These are phyloP conservation scores for Trichoderma polysporum DNA, from an alignment of 2,329 filamentous ascomycete species.

Conservation along the genomic window DNA sequence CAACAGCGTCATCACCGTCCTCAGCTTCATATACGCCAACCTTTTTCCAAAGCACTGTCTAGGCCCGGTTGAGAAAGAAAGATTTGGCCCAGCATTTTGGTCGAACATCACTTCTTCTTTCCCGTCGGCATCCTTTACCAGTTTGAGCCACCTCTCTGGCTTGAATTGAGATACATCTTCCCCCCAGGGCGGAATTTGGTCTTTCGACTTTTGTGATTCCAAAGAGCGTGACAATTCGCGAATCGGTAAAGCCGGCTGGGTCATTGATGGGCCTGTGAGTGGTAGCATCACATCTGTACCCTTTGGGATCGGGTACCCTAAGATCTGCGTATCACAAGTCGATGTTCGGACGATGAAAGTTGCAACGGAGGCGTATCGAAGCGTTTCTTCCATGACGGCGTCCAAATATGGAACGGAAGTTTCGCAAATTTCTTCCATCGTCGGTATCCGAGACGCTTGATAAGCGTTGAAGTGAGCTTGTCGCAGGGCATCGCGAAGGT, in stretches of 20 bases:
- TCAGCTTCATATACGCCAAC: constrained; percentile 39
- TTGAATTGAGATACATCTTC: constrained; percentile 33
- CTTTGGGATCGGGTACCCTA: constrained; percentile 36
- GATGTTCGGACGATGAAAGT: constrained; percentile 34
- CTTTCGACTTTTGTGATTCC: constrained; percentile 27
- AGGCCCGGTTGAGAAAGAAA: constrained; percentile 39
- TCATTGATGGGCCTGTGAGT: constrained; percentile 32
- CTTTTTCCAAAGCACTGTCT: constrained; percentile 41
- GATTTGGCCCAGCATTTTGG: constrained; percentile 35
- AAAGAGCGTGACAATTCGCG: constrained; percentile 31
- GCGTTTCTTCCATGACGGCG: constrained; percentile 38
- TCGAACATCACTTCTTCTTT: constrained; percentile 30
- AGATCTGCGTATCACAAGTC: constrained; percentile 34
- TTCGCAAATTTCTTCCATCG: constrained; percentile 31
- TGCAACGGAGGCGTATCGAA: constrained; percentile 34
- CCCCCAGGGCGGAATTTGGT: constrained; percentile 33
- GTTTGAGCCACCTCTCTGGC: constrained; percentile 41
- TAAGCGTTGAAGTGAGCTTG: constrained; percentile 27
- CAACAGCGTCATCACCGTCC: constrained; percentile 37
- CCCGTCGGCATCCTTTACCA: constrained; percentile 18
- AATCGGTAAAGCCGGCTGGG: constrained; percentile 30
- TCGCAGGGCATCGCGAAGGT: constrained; percentile 30
- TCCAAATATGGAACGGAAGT: constrained; percentile 38
- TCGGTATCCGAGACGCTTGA: constrained; percentile 29
- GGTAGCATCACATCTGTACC: constrained; percentile 35